These are phyloP conservation scores for Dichotomopilus funicola DNA, from an alignment of 2,329 filamentous ascomycete species.

Conservation along the genomic window DNA sequence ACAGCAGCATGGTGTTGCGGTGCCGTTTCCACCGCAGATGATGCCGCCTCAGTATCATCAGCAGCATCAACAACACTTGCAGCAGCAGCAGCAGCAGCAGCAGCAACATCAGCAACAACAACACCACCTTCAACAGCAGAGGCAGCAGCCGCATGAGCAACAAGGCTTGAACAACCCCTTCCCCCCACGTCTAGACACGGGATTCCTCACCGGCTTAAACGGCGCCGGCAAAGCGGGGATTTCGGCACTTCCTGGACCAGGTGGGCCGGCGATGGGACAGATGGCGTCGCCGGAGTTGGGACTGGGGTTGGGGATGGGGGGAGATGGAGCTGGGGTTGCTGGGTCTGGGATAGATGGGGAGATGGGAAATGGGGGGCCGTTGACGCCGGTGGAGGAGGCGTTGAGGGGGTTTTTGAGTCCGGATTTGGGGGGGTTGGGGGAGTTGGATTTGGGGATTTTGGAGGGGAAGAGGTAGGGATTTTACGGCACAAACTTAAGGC, in stretches of 20 bases:
- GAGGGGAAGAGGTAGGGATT: background rate
- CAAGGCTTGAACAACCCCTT: no score
- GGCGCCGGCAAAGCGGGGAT: no score
- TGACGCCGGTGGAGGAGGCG: conserved; percentile 17
- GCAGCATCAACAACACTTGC: no score
- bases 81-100: no score
- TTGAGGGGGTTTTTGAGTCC: conserved; percentile 12
- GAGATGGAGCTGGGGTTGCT: background rate
- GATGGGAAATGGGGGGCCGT: background rate
- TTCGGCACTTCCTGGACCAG: no score
- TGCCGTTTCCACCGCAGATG: background rate
- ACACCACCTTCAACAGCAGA: no score
- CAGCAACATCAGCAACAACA: no score
- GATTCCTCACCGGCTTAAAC: no score
- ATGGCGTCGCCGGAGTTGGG: conserved; percentile 3
- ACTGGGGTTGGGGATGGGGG: background rate
- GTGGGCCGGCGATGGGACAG: conserved; percentile 3
- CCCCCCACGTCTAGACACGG: no score
- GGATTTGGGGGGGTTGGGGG: background rate
- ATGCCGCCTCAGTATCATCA: background rate
- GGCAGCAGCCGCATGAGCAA: no score
- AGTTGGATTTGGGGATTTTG: background rate
- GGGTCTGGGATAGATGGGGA: no score
- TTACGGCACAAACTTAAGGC: no score
- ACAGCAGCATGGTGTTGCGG: background rate